Evolutionary conservation across 2,329 filamentous ascomycete species (phyloP), one percentile per base, ranked within the genome.

Genomic region (Phaeosphaeria sp.): DNA sequence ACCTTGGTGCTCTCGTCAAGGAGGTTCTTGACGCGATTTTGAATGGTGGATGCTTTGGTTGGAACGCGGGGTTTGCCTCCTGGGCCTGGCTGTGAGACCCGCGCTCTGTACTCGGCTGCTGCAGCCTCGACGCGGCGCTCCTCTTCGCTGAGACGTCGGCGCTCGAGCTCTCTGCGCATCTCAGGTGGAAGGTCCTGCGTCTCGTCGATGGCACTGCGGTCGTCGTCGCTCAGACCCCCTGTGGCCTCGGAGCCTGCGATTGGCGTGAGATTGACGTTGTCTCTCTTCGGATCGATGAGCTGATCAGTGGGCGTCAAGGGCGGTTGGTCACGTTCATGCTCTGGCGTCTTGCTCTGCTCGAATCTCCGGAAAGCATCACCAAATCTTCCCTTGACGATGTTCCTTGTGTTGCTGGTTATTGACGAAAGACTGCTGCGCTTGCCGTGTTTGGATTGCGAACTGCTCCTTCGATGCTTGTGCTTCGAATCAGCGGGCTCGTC

Each of bases 301-400:
- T 61, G 63, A 43, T 74, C 68, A 18, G 64, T 70, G 2, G 71
- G 68, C 20, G 72, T 69, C 48, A 69, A 47, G 11, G 72, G 63
- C 21, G 70, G 65, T 42, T 74, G 65, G 17, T 67, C 59, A 22
- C 66, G 72, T 30, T 70, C 71, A 25, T 68, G 64, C 21, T 74
- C 71, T 30, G 60, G 57, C 18, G 58, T 67, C 53, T 64, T 68
- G 15, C 55, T 85, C 22, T 81, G 83, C 75, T 99, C 95, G 66
- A 98, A 98, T 6, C 91, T 86, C 71, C 94, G 92, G 79, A 98
- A 97, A 2, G 94, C 93, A 69, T 97, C 93, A 0, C 93, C 92
- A 74, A 98, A 97, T 66, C 90, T 92, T 22, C 93, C 91, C 5
- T 89, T 89, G n/a, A 97, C 82, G 39, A 96, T 87, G 56, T 87